These are phyloP conservation scores for Ammopiptanthus mongolicus DNA, from an alignment of 306 rosid species.

Conservation along the genomic window DNA sequence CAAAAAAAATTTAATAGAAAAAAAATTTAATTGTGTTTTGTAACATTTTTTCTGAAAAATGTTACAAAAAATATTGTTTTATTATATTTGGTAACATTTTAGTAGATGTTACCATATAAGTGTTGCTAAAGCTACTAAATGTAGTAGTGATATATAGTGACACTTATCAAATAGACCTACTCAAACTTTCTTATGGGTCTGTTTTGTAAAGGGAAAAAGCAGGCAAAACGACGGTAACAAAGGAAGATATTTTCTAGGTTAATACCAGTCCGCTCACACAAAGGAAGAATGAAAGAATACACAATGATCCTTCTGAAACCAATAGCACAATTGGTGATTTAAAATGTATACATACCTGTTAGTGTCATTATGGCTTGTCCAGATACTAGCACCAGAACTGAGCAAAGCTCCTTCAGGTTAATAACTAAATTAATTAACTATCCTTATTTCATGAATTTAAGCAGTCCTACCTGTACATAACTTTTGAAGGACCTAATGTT, in stretches of 20 bases:
- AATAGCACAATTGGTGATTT: neutral
- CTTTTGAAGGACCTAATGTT: constrained; percentile 78
- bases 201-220: neutral
- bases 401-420: constrained; percentile 88
- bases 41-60: too few relatives aligned
- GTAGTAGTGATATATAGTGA: neutral
- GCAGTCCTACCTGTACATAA: constrained; percentile 72
- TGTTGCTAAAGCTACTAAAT: too few relatives aligned
- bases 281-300: neutral
- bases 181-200: neutral
- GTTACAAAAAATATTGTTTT: too few relatives aligned
- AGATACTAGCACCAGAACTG: constrained; percentile 80
- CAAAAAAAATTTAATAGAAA: too few relatives aligned
- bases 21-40: too few relatives aligned
- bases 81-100: too few relatives aligned
- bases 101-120: too few relatives aligned
- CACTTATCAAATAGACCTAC: constrained; percentile 6
- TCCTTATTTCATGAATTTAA: constrained; percentile 20
- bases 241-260: neutral
- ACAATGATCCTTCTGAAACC: neutral
- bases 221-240: neutral
- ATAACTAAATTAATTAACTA: constrained; percentile 10
- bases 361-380: constrained; percentile 83
- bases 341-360: constrained; percentile 51
- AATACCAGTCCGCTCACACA: neutral